A percentile compares a stretch with the other conserved stretches of the same genome.
These are phyloP conservation scores for Syncephalis fuscata DNA, from an alignment of 371 early-diverging fungal genomes.

Conservation along the genomic window DNA sequence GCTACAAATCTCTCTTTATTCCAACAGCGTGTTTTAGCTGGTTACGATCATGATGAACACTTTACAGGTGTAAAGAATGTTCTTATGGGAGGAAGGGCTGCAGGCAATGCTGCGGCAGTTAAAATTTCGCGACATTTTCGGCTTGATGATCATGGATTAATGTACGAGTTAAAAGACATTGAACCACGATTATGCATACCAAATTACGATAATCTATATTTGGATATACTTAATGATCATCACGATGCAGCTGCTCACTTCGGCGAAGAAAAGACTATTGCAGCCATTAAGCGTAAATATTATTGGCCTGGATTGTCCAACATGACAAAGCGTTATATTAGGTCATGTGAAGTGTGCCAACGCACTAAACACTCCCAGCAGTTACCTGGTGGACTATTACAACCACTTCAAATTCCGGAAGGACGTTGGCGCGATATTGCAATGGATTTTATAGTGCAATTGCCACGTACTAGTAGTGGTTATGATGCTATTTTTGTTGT, in stretches of 20 bases:
- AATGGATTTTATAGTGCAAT: conserved; percentile 25
- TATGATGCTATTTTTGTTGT: conserved; percentile 19
- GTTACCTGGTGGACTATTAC: conserved; percentile 10
- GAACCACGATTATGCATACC: too few species aligned
- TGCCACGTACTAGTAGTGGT: conserved; percentile 10
- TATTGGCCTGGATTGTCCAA: conserved; percentile 20
- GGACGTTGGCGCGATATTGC: conserved; percentile 20
- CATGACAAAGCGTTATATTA: conserved; percentile 13
- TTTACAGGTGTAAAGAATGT: too few species aligned
- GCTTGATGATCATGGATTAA: too few species aligned
- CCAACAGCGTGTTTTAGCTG: too few species aligned
- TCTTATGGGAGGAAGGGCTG: too few species aligned
- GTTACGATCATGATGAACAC: too few species aligned
- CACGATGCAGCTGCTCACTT: conserved; percentile 27
- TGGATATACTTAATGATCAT: conserved; percentile 5
- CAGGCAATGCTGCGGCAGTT: too few species aligned
- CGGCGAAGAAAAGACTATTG: conserved; percentile 20
- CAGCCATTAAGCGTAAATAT: conserved; percentile 13
- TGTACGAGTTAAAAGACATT: too few species aligned
- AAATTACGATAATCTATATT: conserved; percentile 1
- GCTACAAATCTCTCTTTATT: too few species aligned
- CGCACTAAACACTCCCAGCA: conserved; percentile 12
- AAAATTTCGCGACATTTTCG: too few species aligned
- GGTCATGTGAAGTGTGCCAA: conserved; percentile 17
- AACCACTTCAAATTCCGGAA: conserved; percentile 17